Evolutionary conservation across 176 grass and related monocot species (phyloP).

Genomic region (Metroxylon sagu): DNA sequence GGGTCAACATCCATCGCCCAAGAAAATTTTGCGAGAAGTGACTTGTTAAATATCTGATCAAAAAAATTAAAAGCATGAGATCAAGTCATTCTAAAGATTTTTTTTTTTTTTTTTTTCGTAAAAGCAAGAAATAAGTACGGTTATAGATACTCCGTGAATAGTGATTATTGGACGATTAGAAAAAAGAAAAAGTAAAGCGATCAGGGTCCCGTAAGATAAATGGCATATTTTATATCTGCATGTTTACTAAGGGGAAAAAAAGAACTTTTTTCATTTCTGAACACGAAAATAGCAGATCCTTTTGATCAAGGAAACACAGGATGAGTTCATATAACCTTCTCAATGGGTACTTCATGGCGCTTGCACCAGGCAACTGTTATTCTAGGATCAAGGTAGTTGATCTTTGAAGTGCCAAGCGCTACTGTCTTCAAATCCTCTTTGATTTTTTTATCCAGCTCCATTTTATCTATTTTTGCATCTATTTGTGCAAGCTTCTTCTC

Average conservation of each 20-base stretch:
- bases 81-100: no score
- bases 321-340: slow-evolving; percentile 47
- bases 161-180: no score
- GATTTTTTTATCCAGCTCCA: slow-evolving; percentile 78
- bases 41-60: slow-evolving; percentile 92
- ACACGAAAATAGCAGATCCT: no score
- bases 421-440: slow-evolving; percentile 95
- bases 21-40: slow-evolving; percentile 67
- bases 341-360: slow-evolving; percentile 93
- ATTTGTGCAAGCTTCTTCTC: slow-evolving; percentile 55
- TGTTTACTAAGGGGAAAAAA: no score
- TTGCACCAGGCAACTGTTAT: slow-evolving; percentile 98
- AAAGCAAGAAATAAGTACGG: no score
- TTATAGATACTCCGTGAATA: no score
- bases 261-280: no score
- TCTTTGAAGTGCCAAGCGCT: slow-evolving; percentile 91
- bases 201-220: no score
- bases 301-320: no score
- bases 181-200: no score
- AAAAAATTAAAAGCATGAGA: neutral
- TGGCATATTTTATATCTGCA: no score
- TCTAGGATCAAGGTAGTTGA: slow-evolving; percentile 96
- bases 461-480: slow-evolving; percentile 80
- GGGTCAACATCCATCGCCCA: slow-evolving; percentile 93
- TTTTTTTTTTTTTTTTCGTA: no score